Base-by-base conservation (phyloP, 768 basidiomycete genomes). In the Boletus sp. region DNA sequence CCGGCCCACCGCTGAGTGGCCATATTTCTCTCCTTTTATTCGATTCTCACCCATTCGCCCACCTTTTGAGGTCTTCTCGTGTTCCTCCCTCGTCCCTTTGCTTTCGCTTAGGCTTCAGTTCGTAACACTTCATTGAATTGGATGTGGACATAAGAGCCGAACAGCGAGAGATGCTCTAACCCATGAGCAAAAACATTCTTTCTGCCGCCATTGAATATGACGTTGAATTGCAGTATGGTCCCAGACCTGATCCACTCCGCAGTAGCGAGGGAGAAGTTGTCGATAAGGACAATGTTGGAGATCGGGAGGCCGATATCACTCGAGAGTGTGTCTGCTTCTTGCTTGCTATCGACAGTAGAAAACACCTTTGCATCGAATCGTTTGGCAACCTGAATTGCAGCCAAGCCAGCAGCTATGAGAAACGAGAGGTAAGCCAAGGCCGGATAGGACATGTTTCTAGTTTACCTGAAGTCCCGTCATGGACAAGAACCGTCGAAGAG, bases 401-500 rank as follows among this genome's bases (percentile, higher is more conserved):
- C 60, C 2, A 40, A 65, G 10, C 68, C 68, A 38, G 52, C 58
- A 45, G 51, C 68, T 69, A 21, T 19, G 29, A n/a, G n/a, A 46
- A 32, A 17, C 2, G 21, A 27, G 17, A 34, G 34, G 17, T 56
- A 19, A 61, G 55, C 15, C 33, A 21, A 35, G 1, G 9, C 32
- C 23, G 19, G 4, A 33, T 32, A 37, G 7, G 19, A 17, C 3
- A 17, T 5, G 19, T 4, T 4, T 35, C 4, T 14, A 11, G n/a
- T 32, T n/a, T 51, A 69, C 67, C 59, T 49, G 68, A 68, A 32
- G 56, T 30, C 14, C 60, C 68, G 43, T 68, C 64, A 17, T 69
- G 68, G 19, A 69, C 48, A 6, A 70, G 61, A 23, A 70, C 53
- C 3, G 55, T 55, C 10, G 68, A 70, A 47, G 57, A 55, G 5